Evolutionary conservation across 768 basidiomycete genomes (phyloP), one percentile per base, ranked within the genome.

Genomic region (Dioszegia crocea): DNA sequence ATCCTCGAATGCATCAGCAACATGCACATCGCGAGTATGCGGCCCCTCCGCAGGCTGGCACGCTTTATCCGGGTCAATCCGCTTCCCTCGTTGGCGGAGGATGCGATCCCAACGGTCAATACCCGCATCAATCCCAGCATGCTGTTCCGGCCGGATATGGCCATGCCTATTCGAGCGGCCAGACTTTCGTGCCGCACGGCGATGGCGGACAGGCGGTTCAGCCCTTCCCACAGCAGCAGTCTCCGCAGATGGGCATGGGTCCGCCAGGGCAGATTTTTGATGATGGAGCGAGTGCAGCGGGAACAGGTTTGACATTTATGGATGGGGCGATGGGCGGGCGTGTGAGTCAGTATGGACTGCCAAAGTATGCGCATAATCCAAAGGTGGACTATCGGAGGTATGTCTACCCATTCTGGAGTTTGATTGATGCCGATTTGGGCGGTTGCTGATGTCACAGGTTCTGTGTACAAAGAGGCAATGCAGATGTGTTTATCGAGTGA

Each of bases 341-440:
- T 48, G 62, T 66, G 5, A 68, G 66, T 48, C 68, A 73, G 50
- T 73, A 73, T 60, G 71, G 71, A 16, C 33, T 73, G 36, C 71
- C 71, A 4, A 67, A 70, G 45, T 70, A 73, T 39, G 47, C 66
- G 10, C 66, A 66, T 58, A 56, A 64, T 6, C 57, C 57, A 1
- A 73, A 73, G 50, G 59, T 60, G 23, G 71, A 73, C 56, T 68
- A 67, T 48, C 47, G 71, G n/a, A 60, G 71, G 71, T 70, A 60
- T 44, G 54, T 30, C 21, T n/a, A n/a, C n/a, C n/a, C n/a, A n/a
- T 9, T 24, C 46, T 21, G 23, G 40, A 11, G 8, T 12, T 2
- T 24, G 5, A 51, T 26, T 44, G 10, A 21, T 29, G 33, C n/a
- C 19, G 10, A 21, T 17, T 23, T 9, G 49, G 19, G n/a, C 4